Conservation (phyloP, 2,329 filamentous ascomycete genomes). For the Trichoderma polysporum region DNA sequence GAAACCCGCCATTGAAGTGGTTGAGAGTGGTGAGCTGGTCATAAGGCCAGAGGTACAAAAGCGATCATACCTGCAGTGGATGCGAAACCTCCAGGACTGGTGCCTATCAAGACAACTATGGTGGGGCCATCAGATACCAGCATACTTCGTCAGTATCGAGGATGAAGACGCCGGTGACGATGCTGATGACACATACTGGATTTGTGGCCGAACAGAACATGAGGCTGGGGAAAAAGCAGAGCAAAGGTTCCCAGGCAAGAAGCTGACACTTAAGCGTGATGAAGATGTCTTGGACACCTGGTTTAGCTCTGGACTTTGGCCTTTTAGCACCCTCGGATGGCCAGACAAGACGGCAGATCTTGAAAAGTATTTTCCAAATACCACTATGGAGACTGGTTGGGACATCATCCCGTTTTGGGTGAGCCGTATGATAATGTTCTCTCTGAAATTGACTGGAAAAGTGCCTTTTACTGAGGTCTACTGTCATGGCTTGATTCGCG, state of each 20-base stretch:
- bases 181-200: conserved; percentile 63
- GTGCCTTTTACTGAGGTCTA: conserved; percentile 87
- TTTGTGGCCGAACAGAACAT: conserved; percentile 72
- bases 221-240: conserved; percentile 31
- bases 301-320: conserved; percentile 88
- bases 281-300: conserved; percentile 89
- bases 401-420: conserved; percentile 71
- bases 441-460: conserved; percentile 81
- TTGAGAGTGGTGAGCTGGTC: conserved; percentile 72
- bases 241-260: neutral
- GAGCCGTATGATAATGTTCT: conserved; percentile 85
- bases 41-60: conserved; percentile 74
- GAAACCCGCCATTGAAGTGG: conserved; percentile 70
- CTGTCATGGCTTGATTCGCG: conserved; percentile 79
- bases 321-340: conserved; percentile 84
- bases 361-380: conserved; percentile 76
- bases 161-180: conserved; percentile 56
- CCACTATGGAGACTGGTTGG: conserved; percentile 83
- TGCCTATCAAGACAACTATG: conserved; percentile 83
- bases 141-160: conserved; percentile 74
- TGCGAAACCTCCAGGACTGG: conserved; percentile 79
- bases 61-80: conserved; percentile 78
- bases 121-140: conserved; percentile 88
- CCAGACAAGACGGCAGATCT: conserved; percentile 72
- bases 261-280: conserved; percentile 44